Evolutionary conservation across 2,329 filamentous ascomycete species (phyloP), one percentile per base, ranked within the genome.

Genomic region (Westerdykella ornata): DNA sequence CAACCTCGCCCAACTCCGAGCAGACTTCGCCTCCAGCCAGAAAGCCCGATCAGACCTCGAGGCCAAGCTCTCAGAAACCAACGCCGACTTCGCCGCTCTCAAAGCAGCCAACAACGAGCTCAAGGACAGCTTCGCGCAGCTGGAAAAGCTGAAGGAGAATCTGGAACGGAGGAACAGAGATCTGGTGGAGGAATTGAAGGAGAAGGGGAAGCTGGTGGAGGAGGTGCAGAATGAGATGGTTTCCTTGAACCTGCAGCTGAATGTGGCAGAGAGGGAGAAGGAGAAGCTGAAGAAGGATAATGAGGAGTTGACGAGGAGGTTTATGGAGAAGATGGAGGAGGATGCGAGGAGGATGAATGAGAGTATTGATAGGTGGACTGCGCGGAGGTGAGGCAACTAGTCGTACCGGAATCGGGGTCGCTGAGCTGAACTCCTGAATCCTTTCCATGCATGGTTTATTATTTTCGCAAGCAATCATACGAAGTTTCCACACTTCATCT

Each of bases 141-240:
- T 94, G 14, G 77, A 80, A 15, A 68, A 72, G 17, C 81, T 88
- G 54, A 77, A 79, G 26, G 72, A 75, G 14, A 66, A 72, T 2
- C 69, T 92, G 14, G 72, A 77, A 37, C 75, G 80, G 32, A 82
- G 82, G 47, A 69, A 94, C 31, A 81, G 78, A 48, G 90, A 96
- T 63, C 74, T 85, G 20, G 87, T 94, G 47, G 86, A 94, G 55
- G 92, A 97, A 71, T 68, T 96, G 22, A 78, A 76, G 42, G 86
- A 81, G 44, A 96, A 96, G 72, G 80, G 81, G 22, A 87, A 89
- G 62, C 70, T 96, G 49, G 76, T 94, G 2, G 84, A 88, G 72
- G 78, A 90, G 57, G 82, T 95, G 39, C 90, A 97, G 68, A 89
- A 96, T 66, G 92, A 98, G 66, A 82, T 95, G 67, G 82, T 94